Evolutionary conservation across 2,329 filamentous ascomycete species (phyloP), one percentile per base, ranked within the genome.

Genomic region (Talaromyces sp.): DNA sequence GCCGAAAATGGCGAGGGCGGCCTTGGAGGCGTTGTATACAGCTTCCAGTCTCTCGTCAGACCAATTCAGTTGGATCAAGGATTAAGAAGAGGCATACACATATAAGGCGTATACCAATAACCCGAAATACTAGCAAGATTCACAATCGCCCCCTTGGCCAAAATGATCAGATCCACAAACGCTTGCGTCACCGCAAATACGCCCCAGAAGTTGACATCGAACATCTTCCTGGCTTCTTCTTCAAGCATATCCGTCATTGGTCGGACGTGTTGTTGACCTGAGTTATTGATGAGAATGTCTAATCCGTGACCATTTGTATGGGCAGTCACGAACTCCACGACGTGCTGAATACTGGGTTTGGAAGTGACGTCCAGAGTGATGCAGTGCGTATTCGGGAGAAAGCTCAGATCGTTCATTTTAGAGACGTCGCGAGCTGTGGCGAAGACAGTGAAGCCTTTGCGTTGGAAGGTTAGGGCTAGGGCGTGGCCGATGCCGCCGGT

Each of bases 21-120:
- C 58, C 21, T 60, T 60, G 21, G 46, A 60, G 11, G 58, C 58
- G 46, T 54, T 60, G 33, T 60, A 60, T 1, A 31, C 58, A n/a
- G 58, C 40, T 21, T 52, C 31, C n/a, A 60, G 31, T 1, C 5
- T 2, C 37, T 40, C 14, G 37, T 40, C 37, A 40, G 37, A 40
- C n/a, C n/a, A 8, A 40, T 6, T n/a, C 37, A n/a, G 16, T 5
- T 16, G 14, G 14, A 39, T 16, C n/a, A n/a, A n/a, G n/a, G n/a
- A n/a, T n/a, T 4, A n/a, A 37, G 16, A 39, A 16, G 18, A 16
- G 16, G 40, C 40, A 9, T 2, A 44, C 40, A 5, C 40, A 44
- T 44, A 44, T 44, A 44, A 23, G 40, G 40, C 18, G 40, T 44
- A 23, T 44, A 12, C 40, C 40, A 44, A 44, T 44, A 44, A 9